Percentiles rank a stretch among this genome's conserved stretches.
Conservation (phyloP, 139 green algal species). For the Astrephomene gubernaculifera region DNA sequence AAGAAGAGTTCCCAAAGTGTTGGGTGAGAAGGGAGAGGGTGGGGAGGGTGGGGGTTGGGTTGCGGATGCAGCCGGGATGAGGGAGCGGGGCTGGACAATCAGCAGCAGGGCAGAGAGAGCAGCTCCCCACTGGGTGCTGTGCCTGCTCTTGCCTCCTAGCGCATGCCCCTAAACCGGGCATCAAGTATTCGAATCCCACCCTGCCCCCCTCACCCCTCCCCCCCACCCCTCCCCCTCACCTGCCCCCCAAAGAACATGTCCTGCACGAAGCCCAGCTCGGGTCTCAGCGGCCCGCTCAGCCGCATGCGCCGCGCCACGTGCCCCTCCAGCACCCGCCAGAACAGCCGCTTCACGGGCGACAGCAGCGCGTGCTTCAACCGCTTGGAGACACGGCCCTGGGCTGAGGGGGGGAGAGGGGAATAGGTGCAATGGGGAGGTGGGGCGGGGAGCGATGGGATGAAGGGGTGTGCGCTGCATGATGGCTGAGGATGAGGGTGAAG, state of each 20-base stretch:
- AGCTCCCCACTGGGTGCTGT: too few relatives aligned
- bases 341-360: neutral
- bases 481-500: neutral
- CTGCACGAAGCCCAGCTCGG: slow-evolving; percentile 32
- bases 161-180: too few relatives aligned
- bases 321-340: neutral
- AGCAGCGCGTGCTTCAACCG: slow-evolving; percentile 10
- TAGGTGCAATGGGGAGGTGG: neutral
- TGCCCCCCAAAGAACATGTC: slow-evolving; percentile 33
- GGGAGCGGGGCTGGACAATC: too few relatives aligned
- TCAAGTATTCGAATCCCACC: too few relatives aligned
- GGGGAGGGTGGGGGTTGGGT: neutral
- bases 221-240: neutral
- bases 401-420: neutral
- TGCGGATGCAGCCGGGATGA: neutral
- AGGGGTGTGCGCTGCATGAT: neutral
- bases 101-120: too few relatives aligned
- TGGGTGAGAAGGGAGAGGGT: neutral
- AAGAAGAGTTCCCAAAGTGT: neutral
- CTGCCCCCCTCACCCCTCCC: neutral
- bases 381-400: neutral
- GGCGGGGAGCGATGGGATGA: too few relatives aligned
- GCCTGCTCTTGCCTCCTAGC: too few relatives aligned
- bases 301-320: neutral
- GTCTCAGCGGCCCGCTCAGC: neutral